These are phyloP conservation scores for Globisporangium middletonii DNA, from an alignment of 352 stramenopile genomes.

Conservation along the genomic window DNA sequence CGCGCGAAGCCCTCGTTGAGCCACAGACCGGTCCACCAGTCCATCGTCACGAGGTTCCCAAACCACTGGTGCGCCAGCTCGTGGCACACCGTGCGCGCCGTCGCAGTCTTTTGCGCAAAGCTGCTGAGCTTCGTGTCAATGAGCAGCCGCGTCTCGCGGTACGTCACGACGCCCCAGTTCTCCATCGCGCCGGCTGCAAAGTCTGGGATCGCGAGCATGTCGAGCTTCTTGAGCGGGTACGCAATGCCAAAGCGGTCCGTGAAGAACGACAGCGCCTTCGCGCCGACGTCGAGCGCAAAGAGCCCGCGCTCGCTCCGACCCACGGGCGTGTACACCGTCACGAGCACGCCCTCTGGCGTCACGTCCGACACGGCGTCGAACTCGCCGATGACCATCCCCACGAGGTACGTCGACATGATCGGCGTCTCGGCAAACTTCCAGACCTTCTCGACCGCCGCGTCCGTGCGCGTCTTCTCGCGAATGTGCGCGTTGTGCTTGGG, in stretches of 20 bases:
- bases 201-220: conserved; percentile 96
- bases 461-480: conserved; percentile 33
- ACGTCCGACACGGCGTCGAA: conserved; percentile 94
- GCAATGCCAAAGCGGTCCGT: conserved; percentile 64
- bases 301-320: conserved; percentile 85
- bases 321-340: conserved; percentile 94
- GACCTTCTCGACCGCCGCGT: conserved; percentile 46
- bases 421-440: conserved; percentile 92
- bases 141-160: conserved; percentile 90
- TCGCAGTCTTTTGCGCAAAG: conserved; percentile 42
- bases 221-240: conserved; percentile 97
- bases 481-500: conserved; percentile 57
- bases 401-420: conserved; percentile 97
- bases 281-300: conserved; percentile 85
- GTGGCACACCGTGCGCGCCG: conserved; percentile 95
- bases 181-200: conserved; percentile 93
- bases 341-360: conserved; percentile 86
- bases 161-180: conserved; percentile 95
- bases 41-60: conserved; percentile 98
- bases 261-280: conserved; percentile 67
- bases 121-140: conserved; percentile 59
- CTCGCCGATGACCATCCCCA: conserved; percentile 94
- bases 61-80: conserved; percentile 97
- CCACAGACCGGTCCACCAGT: conserved; percentile 94
- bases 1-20: conserved; percentile 98